Evolutionary conservation across 164 flowering plant species (phyloP), one percentile per base, ranked within the genome.

Genomic region (Dillenia turbinata): DNA sequence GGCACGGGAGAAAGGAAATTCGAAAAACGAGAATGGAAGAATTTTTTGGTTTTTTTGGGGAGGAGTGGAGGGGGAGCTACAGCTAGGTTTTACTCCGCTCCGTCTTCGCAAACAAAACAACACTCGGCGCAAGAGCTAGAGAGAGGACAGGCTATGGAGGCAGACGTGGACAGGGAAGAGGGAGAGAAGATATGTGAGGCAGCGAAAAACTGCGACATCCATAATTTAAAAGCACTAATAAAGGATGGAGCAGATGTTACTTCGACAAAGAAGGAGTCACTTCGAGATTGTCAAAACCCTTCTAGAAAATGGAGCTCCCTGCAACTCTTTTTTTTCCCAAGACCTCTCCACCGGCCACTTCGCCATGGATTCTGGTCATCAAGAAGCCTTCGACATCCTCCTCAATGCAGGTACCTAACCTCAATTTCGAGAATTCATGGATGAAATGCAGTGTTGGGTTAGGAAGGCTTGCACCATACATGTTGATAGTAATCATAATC

Each of bases 251-350:
- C 80, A 40, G 96, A 94, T 65, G 88, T 3, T 77, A 70, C 78
- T 91, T 91, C 77, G 96, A 94, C 76, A 65, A 53, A 51, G 75
- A 81, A 7, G 96, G 97, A 43, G 71, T 85, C 47, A 86, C 66
- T 67, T 90, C 56, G 71, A 55, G 11, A 75, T 67, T 5, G 85
- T 85, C 44, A 78, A 78, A 64, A 56, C 61, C 24, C 85, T 85
- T 9, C 90, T 85, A 54, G 88, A 85, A 52, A 84, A 84, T 12
- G 97, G 96, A n/a, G 93, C 94, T 1, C 96, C 96, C 0, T 91
- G 96, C 97, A 94, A 94, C 66, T 96, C 99, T 11, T 83, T 94
- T 61, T 81, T 92, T 10, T 96, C 92, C 54, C 78, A 85, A 24
- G 79, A 81, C 55, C 68, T 86, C 66, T 91, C 94, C 14, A 97